A percentile compares a stretch with the other conserved stretches of the same genome.
phyloP scores from a whole-genome alignment of 192 early-diverging fungal genomes.

The Thoreauomyces humboldtii region DNA sequence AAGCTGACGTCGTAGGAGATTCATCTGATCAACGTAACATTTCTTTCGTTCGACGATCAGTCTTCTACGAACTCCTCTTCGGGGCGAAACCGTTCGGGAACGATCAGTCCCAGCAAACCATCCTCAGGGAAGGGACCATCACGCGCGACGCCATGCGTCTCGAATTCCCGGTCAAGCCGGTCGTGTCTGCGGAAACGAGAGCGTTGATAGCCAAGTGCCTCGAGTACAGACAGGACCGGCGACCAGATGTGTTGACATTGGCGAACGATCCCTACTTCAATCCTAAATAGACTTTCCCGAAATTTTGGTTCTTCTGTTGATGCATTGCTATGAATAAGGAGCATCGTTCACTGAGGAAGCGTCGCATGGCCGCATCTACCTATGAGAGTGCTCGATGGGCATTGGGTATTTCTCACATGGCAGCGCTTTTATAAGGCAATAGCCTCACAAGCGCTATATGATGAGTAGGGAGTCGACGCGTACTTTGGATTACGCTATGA shows the following conservation, averaged over 20 bases:
- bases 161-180: conserved; percentile 15
- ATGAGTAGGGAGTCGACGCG: too few relatives aligned
- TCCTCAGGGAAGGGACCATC: conserved; percentile 18
- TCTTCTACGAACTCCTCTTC: conserved; percentile 24
- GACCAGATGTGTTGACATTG: conserved; percentile 23
- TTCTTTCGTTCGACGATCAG: background rate
- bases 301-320: too few relatives aligned
- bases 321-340: too few relatives aligned
- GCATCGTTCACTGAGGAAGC: too few relatives aligned
- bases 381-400: too few relatives aligned
- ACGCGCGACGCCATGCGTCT: conserved; percentile 6
- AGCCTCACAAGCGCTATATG: too few relatives aligned
- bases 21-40: background rate
- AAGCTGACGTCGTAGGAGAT: background rate
- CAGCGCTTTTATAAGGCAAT: too few relatives aligned
- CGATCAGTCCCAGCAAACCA: conserved; percentile 23
- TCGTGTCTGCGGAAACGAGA: conserved; percentile 14
- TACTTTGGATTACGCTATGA: too few relatives aligned
- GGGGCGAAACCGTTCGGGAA: conserved; percentile 20
- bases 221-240: conserved; percentile 18
- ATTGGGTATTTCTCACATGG: too few relatives aligned
- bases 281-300: too few relatives aligned
- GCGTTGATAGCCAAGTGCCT: conserved; percentile 12
- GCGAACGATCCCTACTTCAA: conserved; percentile 3
- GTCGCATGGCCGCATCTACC: too few relatives aligned